These are phyloP conservation scores for Solanum pinnatisectum DNA, from an alignment of 257 asterid genomes.

Conservation along the genomic window DNA sequence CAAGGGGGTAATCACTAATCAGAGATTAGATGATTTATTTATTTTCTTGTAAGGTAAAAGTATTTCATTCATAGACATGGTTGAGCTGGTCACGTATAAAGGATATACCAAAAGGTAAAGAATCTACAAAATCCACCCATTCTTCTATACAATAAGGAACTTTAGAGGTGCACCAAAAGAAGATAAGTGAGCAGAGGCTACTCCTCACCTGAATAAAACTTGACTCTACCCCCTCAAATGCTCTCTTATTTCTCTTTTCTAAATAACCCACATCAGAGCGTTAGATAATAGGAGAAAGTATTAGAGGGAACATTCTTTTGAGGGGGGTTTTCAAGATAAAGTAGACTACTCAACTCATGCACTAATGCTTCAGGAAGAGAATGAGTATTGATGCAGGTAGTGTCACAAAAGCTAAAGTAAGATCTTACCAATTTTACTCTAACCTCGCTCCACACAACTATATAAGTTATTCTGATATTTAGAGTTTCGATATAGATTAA, in stretches of 20 bases:
- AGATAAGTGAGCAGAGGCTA: background rate
- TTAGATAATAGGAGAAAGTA: background rate
- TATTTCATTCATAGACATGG: background rate
- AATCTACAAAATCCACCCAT: background rate
- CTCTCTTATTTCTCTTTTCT: too few species aligned
- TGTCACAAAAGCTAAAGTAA: background rate
- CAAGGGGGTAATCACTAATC: background rate
- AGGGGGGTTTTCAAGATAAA: background rate
- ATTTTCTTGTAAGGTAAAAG: background rate
- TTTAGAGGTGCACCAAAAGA: background rate
- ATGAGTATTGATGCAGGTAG: background rate
- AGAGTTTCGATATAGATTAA: too few species aligned
- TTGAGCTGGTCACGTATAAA: background rate
- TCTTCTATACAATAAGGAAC: background rate
- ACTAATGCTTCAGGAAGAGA: background rate
- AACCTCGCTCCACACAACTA: background rate
- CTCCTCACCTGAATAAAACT: too few species aligned
- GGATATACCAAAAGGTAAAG: background rate
- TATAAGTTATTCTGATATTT: too few species aligned
- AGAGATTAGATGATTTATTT: background rate
- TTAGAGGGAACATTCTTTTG: background rate
- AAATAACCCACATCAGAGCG: background rate
- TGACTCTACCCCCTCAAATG: too few species aligned
- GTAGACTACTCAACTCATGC: background rate
- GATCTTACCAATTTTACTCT: background rate